phyloP scores from a whole-genome alignment of 2,329 filamentous ascomycete species.

The Chalaropsis thielavioides region DNA sequence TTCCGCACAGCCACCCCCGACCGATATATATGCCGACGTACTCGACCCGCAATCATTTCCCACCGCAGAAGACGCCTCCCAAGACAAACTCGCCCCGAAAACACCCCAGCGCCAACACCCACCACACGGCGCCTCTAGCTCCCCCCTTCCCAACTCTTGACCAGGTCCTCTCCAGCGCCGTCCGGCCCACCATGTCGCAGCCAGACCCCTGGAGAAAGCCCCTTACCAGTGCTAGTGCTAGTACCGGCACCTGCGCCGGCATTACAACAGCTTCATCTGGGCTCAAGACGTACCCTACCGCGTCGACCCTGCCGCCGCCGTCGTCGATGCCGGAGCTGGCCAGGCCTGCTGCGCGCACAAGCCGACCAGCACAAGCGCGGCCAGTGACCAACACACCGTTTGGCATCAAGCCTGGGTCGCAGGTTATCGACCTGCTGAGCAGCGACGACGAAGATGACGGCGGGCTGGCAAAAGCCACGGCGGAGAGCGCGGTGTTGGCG shows the following conservation, averaged over 20 bases:
- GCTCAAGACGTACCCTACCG: too few relatives aligned
- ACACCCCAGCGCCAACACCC: background rate
- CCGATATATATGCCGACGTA: background rate
- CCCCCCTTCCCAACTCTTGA: background rate
- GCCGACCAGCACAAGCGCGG: background rate
- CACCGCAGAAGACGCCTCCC: background rate
- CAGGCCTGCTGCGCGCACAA: background rate
- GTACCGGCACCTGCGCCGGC: too few relatives aligned
- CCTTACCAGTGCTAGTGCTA: too few relatives aligned
- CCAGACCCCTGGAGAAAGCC: too few relatives aligned
- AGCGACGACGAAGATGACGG: background rate
- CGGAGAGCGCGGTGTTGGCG: background rate
- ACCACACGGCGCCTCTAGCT: background rate
- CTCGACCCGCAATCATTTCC: background rate
- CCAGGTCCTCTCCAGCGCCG: background rate
- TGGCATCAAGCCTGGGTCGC: background rate
- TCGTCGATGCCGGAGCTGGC: background rate
- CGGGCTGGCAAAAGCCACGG: background rate
- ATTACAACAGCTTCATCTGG: too few relatives aligned
- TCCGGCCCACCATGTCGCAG: too few relatives aligned
- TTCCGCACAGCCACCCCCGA: background rate
- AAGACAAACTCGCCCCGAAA: background rate
- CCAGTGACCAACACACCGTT: background rate
- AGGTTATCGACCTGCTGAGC: slow-evolving; percentile 1
- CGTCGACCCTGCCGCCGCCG: too few relatives aligned